Conservation (phyloP, 2,329 filamentous ascomycete genomes). For the Ophiognomonia clavigignenti-juglandacearum region DNA sequence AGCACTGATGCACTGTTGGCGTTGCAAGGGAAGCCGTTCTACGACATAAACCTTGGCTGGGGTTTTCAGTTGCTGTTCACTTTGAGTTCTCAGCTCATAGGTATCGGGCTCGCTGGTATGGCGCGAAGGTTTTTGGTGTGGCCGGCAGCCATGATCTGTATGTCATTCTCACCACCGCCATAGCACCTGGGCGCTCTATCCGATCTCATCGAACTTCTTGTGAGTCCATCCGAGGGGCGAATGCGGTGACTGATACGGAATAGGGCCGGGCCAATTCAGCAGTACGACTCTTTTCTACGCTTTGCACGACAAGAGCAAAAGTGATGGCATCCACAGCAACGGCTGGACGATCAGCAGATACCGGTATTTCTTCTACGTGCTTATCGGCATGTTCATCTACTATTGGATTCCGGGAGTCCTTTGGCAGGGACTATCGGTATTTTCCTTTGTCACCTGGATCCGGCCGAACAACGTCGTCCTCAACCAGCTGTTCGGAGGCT, state of each 20-base stretch:
- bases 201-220: too few relatives aligned
- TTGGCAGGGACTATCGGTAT: constrained; percentile 36
- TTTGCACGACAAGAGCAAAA: constrained; percentile 36
- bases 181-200: too few relatives aligned
- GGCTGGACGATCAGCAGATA: constrained; percentile 42
- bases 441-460: constrained; percentile 44
- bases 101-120: constrained; percentile 47
- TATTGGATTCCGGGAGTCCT: constrained; percentile 27
- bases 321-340: constrained; percentile 33
- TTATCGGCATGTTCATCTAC: constrained; percentile 39
- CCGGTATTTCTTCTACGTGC: constrained; percentile 39
- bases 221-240: too few relatives aligned
- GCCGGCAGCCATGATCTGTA: constrained; percentile 46
- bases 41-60: constrained; percentile 37
- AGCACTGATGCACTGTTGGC: constrained; percentile 35
- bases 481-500: constrained; percentile 46
- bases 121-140: constrained; percentile 42
- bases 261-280: constrained; percentile 31
- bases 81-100: constrained; percentile 47
- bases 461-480: constrained; percentile 40
- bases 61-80: constrained; percentile 44
- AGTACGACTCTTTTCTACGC: constrained; percentile 43
- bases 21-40: constrained; percentile 35
- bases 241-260: neutral
- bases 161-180: too few relatives aligned